A percentile compares a stretch with the other conserved stretches of the same genome.
Conservation (phyloP, 1,284 basidiomycete genomes). For the Tilletia horrida region DNA sequence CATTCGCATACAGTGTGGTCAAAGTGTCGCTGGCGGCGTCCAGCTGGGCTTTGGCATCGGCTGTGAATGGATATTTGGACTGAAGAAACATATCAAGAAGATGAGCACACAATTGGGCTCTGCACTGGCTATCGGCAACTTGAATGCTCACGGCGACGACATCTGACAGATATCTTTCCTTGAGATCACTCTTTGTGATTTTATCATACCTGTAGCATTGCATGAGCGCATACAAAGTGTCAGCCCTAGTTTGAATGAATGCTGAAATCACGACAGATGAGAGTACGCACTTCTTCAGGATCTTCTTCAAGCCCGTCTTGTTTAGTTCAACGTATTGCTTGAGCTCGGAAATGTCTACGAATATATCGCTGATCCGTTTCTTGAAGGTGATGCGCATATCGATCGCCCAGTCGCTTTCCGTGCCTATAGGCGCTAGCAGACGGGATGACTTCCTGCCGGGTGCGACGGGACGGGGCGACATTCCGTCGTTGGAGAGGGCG, state of each 20-base stretch:
- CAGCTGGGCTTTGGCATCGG: slow-evolving; percentile 64
- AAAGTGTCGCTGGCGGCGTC: slow-evolving; percentile 66
- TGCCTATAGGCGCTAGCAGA: not conserved
- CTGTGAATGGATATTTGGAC: slow-evolving; percentile 53
- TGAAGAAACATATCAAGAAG: not conserved
- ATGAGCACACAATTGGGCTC: slow-evolving; percentile 26
- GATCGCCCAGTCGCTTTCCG: slow-evolving; percentile 74
- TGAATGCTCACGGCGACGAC: slow-evolving; percentile 62
- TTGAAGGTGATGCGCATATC: slow-evolving; percentile 88
- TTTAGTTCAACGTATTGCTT: slow-evolving; percentile 92
- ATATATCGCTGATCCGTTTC: slow-evolving; percentile 81
- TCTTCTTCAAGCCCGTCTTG: slow-evolving; percentile 90
- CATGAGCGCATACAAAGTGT: not conserved
- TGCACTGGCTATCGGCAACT: not conserved
- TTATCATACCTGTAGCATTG: slow-evolving; percentile 70
- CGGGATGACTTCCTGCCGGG: not conserved
- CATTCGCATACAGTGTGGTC: slow-evolving; percentile 76
- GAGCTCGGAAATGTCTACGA: slow-evolving; percentile 71
- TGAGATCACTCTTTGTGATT: slow-evolving; percentile 79
- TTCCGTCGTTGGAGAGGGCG: slow-evolving; percentile 27
- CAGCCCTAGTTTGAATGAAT: no score
- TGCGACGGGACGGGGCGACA: not conserved
- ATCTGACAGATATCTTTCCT: slow-evolving; percentile 75
- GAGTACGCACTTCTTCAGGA: slow-evolving; percentile 78
- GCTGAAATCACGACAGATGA: no score